Conservation (phyloP, 805 yeast genomes). For the Isabelozyma pseudorhagii region DNA sequence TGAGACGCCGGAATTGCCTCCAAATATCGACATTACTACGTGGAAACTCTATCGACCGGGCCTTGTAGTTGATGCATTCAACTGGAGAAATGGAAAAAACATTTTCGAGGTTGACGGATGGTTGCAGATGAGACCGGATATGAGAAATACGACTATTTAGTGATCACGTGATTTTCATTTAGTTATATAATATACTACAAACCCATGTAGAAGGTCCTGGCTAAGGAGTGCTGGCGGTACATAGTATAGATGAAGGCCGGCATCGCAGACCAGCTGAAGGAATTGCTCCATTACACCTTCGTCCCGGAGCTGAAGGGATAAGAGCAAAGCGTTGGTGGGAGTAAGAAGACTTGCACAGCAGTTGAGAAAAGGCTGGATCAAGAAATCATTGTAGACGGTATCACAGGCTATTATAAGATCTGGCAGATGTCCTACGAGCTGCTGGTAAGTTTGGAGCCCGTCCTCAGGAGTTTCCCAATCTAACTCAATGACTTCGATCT, state of each 20-base stretch:
- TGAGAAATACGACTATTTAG: background rate
- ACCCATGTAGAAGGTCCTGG: conserved; percentile 37
- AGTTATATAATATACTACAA: conserved; percentile 37
- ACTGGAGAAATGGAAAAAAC: background rate
- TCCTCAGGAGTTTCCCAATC: conserved; percentile 58
- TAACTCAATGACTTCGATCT: conserved; percentile 46
- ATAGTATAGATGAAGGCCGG: conserved; percentile 30
- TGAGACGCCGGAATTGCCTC: conserved; percentile 6
- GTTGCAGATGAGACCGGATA: background rate
- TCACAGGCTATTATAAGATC: conserved; percentile 61
- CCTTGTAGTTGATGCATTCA: background rate
- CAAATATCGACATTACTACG: conserved; percentile 15
- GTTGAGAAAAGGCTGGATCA: conserved; percentile 47
- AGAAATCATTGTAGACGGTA: conserved; percentile 60
- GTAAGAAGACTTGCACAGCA: conserved; percentile 39
- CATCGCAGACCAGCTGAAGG: conserved; percentile 26
- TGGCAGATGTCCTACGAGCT: conserved; percentile 17
- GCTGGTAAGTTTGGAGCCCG: conserved; percentile 24
- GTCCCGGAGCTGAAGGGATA: conserved; percentile 53
- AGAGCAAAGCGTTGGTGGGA: conserved; percentile 36
- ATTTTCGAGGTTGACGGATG: background rate
- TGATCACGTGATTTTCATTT: background rate
- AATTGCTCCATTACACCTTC: conserved; percentile 48
- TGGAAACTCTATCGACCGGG: background rate
- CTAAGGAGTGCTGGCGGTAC: conserved; percentile 30